Base-by-base conservation (phyloP, 179 eudicot genomes). In the Nepenthes alata region DNA sequence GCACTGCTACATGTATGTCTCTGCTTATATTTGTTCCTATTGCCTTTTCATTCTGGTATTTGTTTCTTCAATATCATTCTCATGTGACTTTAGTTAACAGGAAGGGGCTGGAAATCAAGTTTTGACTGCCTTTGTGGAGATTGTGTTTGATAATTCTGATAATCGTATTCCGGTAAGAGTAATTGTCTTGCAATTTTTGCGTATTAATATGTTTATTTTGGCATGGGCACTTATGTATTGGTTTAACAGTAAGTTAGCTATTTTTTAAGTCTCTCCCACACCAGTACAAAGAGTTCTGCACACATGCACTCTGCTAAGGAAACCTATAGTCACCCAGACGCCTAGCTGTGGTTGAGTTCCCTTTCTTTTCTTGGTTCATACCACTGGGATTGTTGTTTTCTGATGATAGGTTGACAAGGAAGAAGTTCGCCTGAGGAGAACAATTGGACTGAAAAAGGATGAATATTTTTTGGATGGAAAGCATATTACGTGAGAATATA, bases 51-150 rank as follows among this genome's bases (percentile, higher is more conserved):
- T 7, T 13, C 63, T 12, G 14, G 36, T 35, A 4, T 6, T 62
- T 59, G 57, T 3, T 15, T 63, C 53, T 55, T 65, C 14, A 36
- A 37, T 25, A 37, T 67, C n/a, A 38, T 2, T 61, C 53, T 47
- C 52, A 41, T 57, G 58, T 62, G 45, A 34, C 69, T 74, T 14
- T 63, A n/a, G 53, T 47, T 35, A 50, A 58, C 77, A 93, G 99
- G 99, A 94, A 90, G 97, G 99, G 58, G 84, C 99, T 61, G 97
- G 97, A 48, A 88, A 87, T 80, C 97, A 90, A 75, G 91, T 94
- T 53, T 63, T 84, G 68, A 85, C 97, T 69, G 99, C 99, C 45
- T 94, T 94, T 67, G 99, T 94, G 70, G 99, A 94, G 91, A 94
- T 94, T 37, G 99, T 94, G 60, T 90, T 94, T 68, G 99, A 94